Base-by-base conservation (phyloP, 805 yeast species). In the Candida namnaoensis region DNA sequence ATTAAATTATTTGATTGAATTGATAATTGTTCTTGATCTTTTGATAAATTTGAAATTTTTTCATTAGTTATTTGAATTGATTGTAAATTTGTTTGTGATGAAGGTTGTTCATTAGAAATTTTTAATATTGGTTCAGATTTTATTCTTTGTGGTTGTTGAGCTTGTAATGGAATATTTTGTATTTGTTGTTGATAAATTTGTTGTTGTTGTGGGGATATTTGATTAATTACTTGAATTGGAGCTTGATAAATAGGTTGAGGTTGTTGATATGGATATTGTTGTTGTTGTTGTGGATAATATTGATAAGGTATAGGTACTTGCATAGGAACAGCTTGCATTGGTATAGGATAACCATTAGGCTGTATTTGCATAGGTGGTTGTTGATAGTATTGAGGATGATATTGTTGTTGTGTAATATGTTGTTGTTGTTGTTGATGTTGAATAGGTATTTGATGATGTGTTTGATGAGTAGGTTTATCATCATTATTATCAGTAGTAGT, bases 21-120 rank as follows among this genome's bases (percentile, higher is more conserved):
- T 32, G 41, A 44, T 12, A 28, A 41, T 10, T 32, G 40, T 12
- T 50, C 27, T 34, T 43, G 48, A 8, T 48, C 47, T 9, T 48
- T 51, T 34, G 45, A 51, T 25, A 39, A 19, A 19, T 19, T 19
- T 19, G 3, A 19, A 19, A 19, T 19, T 19, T 19, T 19, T 19
- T 19, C 19, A 19, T 3, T 19, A 19, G 19, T 19, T 3, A 19
- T 19, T 19, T 19, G 19, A 19, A 19, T 19, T 19, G 19, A 19
- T 19, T 19, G 19, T 19, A 3, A 19, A 3, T 2, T 47, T 19
- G 45, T 37, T 12, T 39, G 44, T 15, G 43, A 48, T 14, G 44
- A 44, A 32, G 15, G 42, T 27, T 38, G 41, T 7, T 43, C 28
- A 47, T 32, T 42, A 45, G 11, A 45, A 53, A 19, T 19, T 19